Percentiles rank a stretch among this genome's conserved stretches.
Evolutionary conservation across 2,329 filamentous ascomycete genomes (phyloP).

Genomic region (Alternaria angustiovoidea): DNA sequence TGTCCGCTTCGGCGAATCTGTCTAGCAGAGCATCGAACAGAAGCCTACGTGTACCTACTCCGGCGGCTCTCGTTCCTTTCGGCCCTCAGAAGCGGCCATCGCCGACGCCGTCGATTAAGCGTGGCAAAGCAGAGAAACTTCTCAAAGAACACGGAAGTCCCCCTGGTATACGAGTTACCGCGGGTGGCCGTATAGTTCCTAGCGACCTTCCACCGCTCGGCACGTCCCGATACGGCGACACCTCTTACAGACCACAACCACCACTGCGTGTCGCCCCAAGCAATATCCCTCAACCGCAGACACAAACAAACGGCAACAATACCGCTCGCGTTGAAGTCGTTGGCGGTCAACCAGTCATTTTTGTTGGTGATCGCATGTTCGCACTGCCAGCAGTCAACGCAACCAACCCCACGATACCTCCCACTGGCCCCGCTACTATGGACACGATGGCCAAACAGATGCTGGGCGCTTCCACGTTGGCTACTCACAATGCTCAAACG

Average conservation of each 20-base stretch:
- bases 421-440: conserved; percentile 15
- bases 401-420: conserved; percentile 18
- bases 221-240: conserved; percentile 42
- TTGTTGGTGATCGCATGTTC: conserved; percentile 43
- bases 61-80: conserved; percentile 22
- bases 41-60: conserved; percentile 33
- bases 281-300: conserved; percentile 37
- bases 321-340: conserved; percentile 40
- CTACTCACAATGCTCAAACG: conserved; percentile 21
- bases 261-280: conserved; percentile 30
- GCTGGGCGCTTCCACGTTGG: conserved; percentile 16
- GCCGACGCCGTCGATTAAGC: conserved; percentile 60
- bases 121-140: conserved; percentile 58
- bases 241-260: conserved; percentile 36
- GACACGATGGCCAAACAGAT: conserved; percentile 26
- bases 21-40: conserved; percentile 35
- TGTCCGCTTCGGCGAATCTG: conserved; percentile 48
- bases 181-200: conserved; percentile 62
- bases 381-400: conserved; percentile 41
- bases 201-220: conserved; percentile 51
- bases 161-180: conserved; percentile 60
- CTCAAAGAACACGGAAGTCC: conserved; percentile 62
- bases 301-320: conserved; percentile 29
- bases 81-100: conserved; percentile 52
- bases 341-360: conserved; percentile 42